phyloP scores from a whole-genome alignment of 176 grass and related monocot species.

The Elaeis guineensis region DNA sequence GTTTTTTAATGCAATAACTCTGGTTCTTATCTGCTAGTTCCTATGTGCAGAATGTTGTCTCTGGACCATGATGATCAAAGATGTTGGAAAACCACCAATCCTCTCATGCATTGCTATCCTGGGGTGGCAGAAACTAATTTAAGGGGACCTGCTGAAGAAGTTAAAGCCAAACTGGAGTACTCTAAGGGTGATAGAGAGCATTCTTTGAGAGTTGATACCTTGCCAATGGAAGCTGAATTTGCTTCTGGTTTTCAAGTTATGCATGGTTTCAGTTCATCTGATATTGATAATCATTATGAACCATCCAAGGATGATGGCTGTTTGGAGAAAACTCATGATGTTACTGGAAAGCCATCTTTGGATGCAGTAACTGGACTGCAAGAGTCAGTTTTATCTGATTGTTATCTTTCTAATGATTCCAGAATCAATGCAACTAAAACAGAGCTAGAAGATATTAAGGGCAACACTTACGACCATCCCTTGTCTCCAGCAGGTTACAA shows the following conservation, averaged over 20 bases:
- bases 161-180: constrained; percentile 7
- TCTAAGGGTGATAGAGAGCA: constrained; percentile 6
- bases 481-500: constrained; percentile 22
- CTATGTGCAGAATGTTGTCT: constrained; percentile 24
- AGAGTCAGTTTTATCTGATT: constrained; percentile 22
- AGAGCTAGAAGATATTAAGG: constrained; percentile 21
- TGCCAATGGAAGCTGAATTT: constrained; percentile 4
- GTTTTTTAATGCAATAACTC: neutral
- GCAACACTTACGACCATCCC: constrained; percentile 2
- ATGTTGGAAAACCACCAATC: constrained; percentile 16
- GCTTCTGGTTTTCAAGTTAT: constrained; percentile 6
- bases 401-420: constrained; percentile 11
- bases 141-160: constrained; percentile 14
- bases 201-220: constrained; percentile 26
- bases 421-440: constrained; percentile 23
- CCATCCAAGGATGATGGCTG: constrained; percentile 32
- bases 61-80: constrained; percentile 11
- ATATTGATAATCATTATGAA: constrained; percentile 40
- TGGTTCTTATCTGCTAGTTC: neutral
- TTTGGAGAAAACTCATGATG: constrained; percentile 35
- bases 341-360: constrained; percentile 20
- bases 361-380: constrained; percentile 14
- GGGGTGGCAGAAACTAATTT: constrained; percentile 12
- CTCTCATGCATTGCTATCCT: constrained; percentile 19
- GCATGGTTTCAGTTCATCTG: constrained; percentile 18